Base-by-base conservation (phyloP, 495 filamentous ascomycete species). In the Hapsidospora chrysogenum region DNA sequence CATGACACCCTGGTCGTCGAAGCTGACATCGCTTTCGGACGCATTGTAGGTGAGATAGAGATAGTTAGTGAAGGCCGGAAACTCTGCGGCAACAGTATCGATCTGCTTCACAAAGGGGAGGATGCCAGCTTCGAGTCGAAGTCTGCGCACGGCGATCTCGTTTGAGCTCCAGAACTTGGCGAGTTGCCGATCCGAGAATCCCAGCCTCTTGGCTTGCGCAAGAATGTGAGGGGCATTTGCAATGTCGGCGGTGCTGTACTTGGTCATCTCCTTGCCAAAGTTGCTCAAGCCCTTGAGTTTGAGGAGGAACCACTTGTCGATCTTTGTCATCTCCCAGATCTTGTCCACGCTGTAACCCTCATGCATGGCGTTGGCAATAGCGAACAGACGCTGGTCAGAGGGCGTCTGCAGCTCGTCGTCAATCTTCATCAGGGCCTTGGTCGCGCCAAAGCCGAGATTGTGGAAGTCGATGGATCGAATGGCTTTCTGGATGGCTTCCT, bases 401-500 rank as follows among this genome's bases (percentile, higher is more conserved):
- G 89, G 89, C 13, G 86, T 94, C 57, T 97, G 89, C 9, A 97
- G 68, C 64, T 97, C 89, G 41, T 79, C 75, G 44, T 95, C 83
- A 41, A 97, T 92, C 0, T 80, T 85, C 82, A 97, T 95, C 17
- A 95, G 70, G 0, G 89, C 89, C 34, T 56, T 57, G 2, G 87
- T 95, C 49, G 86, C 82, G 46, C 81, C 89, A 66, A 94, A 97
- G 4, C 89, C 89, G 10, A 93, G 68, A 47, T 97, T 97, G 61
- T 86, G 74, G 63, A 78, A 86, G 54, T 97, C 89, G 37, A 96
- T 83, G 16, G 84, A 76, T 20, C 89, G 74, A 46, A 97, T 97
- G 17, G 89, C 89, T 53, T 97, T 97, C 51, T 97, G 89, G 23
- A 97, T 94, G 10, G 89, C 89, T 58, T 97, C 89, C 56, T 97